A percentile compares a stretch with the other conserved stretches of the same genome.
Evolutionary conservation across 2,329 filamentous ascomycete genomes (phyloP).

Genomic region (Apiospora pterosperma): DNA sequence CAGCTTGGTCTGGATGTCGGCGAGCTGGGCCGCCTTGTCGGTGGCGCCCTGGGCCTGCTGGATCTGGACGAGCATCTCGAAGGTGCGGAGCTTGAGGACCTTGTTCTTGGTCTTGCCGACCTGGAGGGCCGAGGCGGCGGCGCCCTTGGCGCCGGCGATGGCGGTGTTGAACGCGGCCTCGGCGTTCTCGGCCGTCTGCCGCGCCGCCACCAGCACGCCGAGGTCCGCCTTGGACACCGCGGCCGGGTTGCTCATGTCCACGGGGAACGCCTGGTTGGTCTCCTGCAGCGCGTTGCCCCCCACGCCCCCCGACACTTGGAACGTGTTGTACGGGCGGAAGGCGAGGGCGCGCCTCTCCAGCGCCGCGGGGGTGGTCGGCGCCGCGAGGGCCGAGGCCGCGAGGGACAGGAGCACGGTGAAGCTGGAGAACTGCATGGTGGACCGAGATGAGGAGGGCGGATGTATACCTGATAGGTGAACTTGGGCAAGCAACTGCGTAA

Average conservation of each 20-base stretch:
- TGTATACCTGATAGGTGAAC: not conserved
- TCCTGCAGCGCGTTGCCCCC: conserved; percentile 10
- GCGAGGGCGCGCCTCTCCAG: conserved; percentile 7
- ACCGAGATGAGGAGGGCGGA: not conserved
- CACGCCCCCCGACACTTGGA: conserved; percentile 10
- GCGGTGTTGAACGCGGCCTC: conserved; percentile 9
- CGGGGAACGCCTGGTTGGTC: conserved; percentile 9
- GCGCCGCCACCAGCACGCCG: conserved; percentile 7
- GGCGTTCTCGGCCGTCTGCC: conserved; percentile 11
- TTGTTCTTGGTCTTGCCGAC: conserved; percentile 14
- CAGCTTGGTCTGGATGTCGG: conserved; percentile 9
- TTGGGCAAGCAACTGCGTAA: not conserved
- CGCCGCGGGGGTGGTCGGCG: not conserved
- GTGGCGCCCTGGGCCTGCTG: conserved; percentile 8
- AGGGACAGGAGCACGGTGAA: conserved; percentile 8
- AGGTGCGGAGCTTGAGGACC: conserved; percentile 11
- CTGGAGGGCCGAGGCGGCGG: not conserved
- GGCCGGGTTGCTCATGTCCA: conserved; percentile 8
- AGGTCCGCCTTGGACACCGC: conserved; percentile 9
- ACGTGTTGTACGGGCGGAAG: conserved; percentile 9
- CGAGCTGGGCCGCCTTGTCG: conserved; percentile 7
- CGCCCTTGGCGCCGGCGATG: conserved; percentile 4
- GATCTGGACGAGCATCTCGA: conserved; percentile 8
- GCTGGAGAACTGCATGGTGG: conserved; percentile 10
- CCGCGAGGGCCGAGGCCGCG: conserved; percentile 5